Conservation (phyloP, 2,329 filamentous ascomycete genomes). For the Westerdykella ornata region DNA sequence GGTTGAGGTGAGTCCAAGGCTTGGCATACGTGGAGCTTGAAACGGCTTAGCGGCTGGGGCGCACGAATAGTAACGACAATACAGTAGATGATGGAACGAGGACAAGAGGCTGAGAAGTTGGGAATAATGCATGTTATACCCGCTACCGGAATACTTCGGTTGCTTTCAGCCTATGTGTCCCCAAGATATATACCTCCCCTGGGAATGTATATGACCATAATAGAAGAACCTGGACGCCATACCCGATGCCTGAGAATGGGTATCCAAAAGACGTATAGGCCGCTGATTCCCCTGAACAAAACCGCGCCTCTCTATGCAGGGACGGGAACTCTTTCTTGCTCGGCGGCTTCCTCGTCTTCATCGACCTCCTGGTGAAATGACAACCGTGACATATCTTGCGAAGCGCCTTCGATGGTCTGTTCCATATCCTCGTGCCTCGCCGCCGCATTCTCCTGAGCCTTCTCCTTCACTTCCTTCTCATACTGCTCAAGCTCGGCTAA, state of each 20-base stretch:
- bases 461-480: slow-evolving; percentile 35
- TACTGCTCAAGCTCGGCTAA: slow-evolving; percentile 19
- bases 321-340: slow-evolving; percentile 11
- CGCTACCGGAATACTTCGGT: too few relatives aligned
- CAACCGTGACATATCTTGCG: slow-evolving; percentile 6
- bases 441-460: slow-evolving; percentile 48
- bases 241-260: too few relatives aligned
- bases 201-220: too few relatives aligned
- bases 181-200: too few relatives aligned
- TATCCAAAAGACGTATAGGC: neutral
- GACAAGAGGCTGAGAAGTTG: slow-evolving; percentile 1
- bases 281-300: neutral
- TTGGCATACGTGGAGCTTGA: slow-evolving; percentile 6
- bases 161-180: too few relatives aligned
- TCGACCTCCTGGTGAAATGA: slow-evolving; percentile 6
- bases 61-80: too few relatives aligned
- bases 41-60: slow-evolving; percentile 12
- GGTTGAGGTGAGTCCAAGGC: slow-evolving; percentile 1
- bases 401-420: slow-evolving; percentile 50
- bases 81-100: slow-evolving; percentile 1
- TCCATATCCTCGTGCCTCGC: slow-evolving; percentile 40
- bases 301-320: slow-evolving; percentile 11
- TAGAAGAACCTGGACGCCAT: too few relatives aligned
- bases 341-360: slow-evolving; percentile 4
- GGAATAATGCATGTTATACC: neutral